Evolutionary conservation across 768 basidiomycete species (phyloP).

Genomic region (Boletus reticulatus): DNA sequence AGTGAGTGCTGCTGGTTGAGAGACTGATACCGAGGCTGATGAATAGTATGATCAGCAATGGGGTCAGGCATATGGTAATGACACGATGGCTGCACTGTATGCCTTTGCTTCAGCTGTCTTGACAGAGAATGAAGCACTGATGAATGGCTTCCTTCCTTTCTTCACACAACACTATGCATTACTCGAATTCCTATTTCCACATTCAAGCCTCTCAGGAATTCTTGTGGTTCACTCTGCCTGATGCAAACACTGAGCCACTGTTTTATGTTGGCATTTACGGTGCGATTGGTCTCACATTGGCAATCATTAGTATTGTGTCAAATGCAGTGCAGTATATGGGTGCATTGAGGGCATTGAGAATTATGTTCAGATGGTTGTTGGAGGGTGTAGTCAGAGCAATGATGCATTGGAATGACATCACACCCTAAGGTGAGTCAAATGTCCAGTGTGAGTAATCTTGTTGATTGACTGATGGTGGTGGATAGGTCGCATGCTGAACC

Average conservation of each 20-base stretch:
- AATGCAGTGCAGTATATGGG: conserved; percentile 60
- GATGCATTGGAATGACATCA: conserved; percentile 82
- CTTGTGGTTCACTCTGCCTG: conserved; percentile 36
- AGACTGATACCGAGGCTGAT: background rate
- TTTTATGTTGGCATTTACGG: conserved; percentile 74
- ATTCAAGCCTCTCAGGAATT: conserved; percentile 5
- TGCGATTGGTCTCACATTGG: conserved; percentile 51
- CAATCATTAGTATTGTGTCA: conserved; percentile 45
- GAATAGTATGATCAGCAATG: conserved; percentile 22
- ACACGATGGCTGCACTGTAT: conserved; percentile 5
- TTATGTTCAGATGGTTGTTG: conserved; percentile 51
- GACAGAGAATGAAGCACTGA: conserved; percentile 31
- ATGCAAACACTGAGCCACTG: conserved; percentile 59
- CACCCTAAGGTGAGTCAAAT: conserved; percentile 58
- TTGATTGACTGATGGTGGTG: background rate
- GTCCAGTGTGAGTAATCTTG: background rate
- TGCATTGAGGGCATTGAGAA: conserved; percentile 33
- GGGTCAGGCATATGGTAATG: conserved; percentile 24
- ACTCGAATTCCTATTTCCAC: conserved; percentile 17
- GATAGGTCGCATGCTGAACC: conserved; percentile 78
- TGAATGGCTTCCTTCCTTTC: conserved; percentile 24
- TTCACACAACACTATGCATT: conserved; percentile 15
- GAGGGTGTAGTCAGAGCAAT: conserved; percentile 75
- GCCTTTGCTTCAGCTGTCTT: conserved; percentile 19
- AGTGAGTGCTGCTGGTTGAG: conserved; percentile 7